Evolutionary conservation across 106 monocot species (phyloP).

Genomic region (Narthecium ossifragum): DNA sequence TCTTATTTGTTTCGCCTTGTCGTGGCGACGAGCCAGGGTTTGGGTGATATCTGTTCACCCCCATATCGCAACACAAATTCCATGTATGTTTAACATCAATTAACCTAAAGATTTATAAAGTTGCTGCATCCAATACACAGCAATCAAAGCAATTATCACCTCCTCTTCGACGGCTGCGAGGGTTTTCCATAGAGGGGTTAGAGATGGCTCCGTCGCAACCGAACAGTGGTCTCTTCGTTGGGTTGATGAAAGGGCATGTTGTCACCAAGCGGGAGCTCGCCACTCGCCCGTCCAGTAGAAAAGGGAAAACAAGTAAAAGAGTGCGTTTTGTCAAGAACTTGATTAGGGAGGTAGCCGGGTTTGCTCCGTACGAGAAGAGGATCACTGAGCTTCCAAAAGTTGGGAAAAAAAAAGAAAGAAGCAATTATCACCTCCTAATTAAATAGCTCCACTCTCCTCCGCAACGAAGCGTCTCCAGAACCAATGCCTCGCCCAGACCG

Average conservation of each 20-base stretch:
- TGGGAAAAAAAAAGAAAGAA: conserved; percentile 1
- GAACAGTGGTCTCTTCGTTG: conserved; percentile 39
- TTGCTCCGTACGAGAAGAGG: conserved; percentile 6
- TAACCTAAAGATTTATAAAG: no score
- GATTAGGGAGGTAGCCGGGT: conserved; percentile 51
- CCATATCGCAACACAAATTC: no score
- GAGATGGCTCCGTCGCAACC: conserved; percentile 34
- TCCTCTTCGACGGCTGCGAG: no score
- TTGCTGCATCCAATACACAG: no score
- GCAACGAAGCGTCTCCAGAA: conserved; percentile 42
- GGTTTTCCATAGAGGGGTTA: not conserved
- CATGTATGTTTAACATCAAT: no score
- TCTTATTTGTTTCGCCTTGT: no score
- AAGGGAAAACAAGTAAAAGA: conserved; percentile 51
- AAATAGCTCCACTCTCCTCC: no score
- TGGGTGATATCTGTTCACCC: no score
- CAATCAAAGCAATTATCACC: no score
- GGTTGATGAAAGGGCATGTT: conserved; percentile 40
- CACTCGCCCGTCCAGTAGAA: conserved; percentile 31
- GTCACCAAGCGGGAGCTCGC: conserved; percentile 39
- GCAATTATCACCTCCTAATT: no score
- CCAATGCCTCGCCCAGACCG: conserved; percentile 52
- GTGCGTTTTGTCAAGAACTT: conserved; percentile 45
- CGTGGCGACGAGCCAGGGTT: no score
- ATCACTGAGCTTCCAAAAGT: conserved; percentile 7